Conservation (phyloP, 495 filamentous ascomycete genomes). For the Niebla homalea region DNA sequence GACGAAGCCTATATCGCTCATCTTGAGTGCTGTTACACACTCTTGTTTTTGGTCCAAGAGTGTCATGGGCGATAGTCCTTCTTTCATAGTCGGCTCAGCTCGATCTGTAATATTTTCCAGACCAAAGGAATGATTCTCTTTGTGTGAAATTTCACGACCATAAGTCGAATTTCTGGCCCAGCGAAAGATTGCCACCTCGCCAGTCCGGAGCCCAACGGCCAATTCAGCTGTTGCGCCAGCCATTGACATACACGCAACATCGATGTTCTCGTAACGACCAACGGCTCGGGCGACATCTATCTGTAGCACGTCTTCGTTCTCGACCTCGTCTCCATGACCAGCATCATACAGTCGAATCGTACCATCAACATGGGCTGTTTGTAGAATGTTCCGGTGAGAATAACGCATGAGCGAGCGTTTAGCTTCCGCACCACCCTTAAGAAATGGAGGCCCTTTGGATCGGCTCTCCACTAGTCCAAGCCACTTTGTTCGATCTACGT, state of each 20-base stretch:
- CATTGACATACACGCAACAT: slow-evolving; percentile 62
- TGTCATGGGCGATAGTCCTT: slow-evolving; percentile 68
- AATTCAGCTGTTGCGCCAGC: slow-evolving; percentile 68
- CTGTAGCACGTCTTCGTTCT: slow-evolving; percentile 70
- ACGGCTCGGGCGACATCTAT: slow-evolving; percentile 78
- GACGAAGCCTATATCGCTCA: slow-evolving; percentile 85
- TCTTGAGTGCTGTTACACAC: slow-evolving; percentile 58
- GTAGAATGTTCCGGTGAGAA: slow-evolving; percentile 66
- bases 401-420: slow-evolving; percentile 55
- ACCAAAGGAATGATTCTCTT: slow-evolving; percentile 38
- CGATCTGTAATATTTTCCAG: slow-evolving; percentile 62
- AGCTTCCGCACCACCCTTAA: slow-evolving; percentile 63
- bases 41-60: slow-evolving; percentile 74
- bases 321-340: slow-evolving; percentile 82
- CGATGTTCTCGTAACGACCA: slow-evolving; percentile 61
- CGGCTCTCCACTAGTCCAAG: slow-evolving; percentile 75
- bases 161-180: slow-evolving; percentile 68
- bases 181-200: slow-evolving; percentile 75
- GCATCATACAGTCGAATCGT: slow-evolving; percentile 81
- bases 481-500: slow-evolving; percentile 67
- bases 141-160: slow-evolving; percentile 41
- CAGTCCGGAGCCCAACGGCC: slow-evolving; percentile 63
- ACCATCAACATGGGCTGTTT: slow-evolving; percentile 76
- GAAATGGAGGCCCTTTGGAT: slow-evolving; percentile 54
- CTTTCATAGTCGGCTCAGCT: slow-evolving; percentile 64